A percentile compares a stretch with the other conserved stretches of the same genome.
These are phyloP conservation scores for Coemansia sp. DNA, from an alignment of 192 early-diverging fungal genomes.

Conservation along the genomic window DNA sequence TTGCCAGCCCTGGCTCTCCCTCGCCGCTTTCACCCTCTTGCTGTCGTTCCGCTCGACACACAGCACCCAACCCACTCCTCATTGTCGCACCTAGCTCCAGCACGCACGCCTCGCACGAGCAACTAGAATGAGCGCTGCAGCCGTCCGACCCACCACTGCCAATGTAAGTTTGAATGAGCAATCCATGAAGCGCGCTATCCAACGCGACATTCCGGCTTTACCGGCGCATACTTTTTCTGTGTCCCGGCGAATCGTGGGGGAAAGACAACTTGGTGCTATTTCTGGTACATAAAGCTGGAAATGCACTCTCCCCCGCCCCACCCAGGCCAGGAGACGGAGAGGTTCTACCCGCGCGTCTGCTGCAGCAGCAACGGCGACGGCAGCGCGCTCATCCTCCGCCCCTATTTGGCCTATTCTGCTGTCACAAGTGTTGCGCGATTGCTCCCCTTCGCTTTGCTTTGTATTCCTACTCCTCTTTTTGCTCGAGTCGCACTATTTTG, in stretches of 20 bases:
- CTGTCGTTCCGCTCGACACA: neutral
- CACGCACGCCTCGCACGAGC: neutral
- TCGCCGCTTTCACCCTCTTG: neutral
- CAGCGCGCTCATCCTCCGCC: neutral
- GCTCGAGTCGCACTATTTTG: too few species aligned
- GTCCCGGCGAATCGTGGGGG: neutral
- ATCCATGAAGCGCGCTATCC: neutral
- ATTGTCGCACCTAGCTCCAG: neutral
- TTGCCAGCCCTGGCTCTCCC: constrained; percentile 4
- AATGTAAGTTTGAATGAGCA: constrained; percentile 36
- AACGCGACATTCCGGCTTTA: neutral
- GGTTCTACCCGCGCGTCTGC: neutral
- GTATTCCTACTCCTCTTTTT: neutral
- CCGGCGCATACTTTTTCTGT: too few species aligned
- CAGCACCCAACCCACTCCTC: neutral
- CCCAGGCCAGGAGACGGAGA: neutral
- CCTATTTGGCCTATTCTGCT: neutral
- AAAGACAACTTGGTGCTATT: neutral
- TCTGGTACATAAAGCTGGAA: neutral
- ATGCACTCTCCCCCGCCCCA: too few species aligned
- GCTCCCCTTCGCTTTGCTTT: neutral
- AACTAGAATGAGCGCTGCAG: constrained; percentile 23
- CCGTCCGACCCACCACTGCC: constrained; percentile 26
- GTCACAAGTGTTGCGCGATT: too few species aligned
- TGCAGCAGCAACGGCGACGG: neutral